These are phyloP conservation scores for Trametes polyzona DNA, from an alignment of 1,284 basidiomycete species.

Conservation along the genomic window DNA sequence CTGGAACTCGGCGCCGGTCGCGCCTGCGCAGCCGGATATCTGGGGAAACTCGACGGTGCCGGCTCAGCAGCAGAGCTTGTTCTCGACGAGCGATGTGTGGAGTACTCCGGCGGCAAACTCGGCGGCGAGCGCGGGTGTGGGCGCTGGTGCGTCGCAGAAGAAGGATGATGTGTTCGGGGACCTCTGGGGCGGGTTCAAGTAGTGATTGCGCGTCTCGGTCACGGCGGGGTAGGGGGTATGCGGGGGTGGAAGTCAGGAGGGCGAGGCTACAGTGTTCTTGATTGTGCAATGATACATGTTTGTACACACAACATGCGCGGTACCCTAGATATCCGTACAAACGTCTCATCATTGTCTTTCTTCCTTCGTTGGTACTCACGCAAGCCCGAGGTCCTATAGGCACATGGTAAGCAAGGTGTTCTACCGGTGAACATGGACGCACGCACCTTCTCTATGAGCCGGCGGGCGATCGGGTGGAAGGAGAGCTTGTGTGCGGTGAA, in stretches of 20 bases:
- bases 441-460: constrained; percentile 72
- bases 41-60: constrained; percentile 44
- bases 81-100: constrained; percentile 63
- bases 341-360: not conserved
- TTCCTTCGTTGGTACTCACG: not conserved
- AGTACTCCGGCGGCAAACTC: constrained; percentile 25
- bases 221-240: too few species aligned
- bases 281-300: constrained; percentile 12
- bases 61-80: constrained; percentile 37
- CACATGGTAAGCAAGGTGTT: not conserved
- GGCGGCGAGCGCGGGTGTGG: constrained; percentile 6
- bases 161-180: constrained; percentile 83
- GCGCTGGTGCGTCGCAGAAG: constrained; percentile 46
- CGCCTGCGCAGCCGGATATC: constrained; percentile 39
- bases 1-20: constrained; percentile 46
- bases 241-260: too few species aligned
- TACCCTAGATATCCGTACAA: constrained; percentile 5
- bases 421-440: not conserved
- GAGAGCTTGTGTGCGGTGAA: constrained; percentile 56
- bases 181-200: constrained; percentile 80
- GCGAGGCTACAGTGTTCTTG: not conserved
- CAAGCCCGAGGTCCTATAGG: constrained; percentile 26
- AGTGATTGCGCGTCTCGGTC: too few species aligned
- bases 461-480: constrained; percentile 81
- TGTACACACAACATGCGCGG: constrained; percentile 5